phyloP scores from a whole-genome alignment of 208 protist genomes.

The Trypanosoma rangeli region DNA sequence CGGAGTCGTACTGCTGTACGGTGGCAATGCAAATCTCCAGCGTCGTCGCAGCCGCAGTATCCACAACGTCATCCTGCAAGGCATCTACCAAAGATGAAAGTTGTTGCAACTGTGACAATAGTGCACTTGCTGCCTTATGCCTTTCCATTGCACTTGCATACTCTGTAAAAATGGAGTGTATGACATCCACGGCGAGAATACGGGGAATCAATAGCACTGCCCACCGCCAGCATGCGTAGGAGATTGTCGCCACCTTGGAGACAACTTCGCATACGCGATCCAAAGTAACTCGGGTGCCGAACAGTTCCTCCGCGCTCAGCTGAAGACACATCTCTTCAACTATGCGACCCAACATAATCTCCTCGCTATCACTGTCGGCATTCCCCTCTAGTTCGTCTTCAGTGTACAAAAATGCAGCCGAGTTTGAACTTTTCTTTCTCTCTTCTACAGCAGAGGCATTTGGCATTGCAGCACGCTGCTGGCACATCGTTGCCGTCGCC shows the following conservation, averaged over 20 bases:
- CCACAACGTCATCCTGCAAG: constrained; percentile 12
- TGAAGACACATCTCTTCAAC: constrained; percentile 49
- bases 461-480: constrained; percentile 1
- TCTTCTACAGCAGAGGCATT: neutral
- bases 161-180: constrained; percentile 11
- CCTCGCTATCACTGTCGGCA: neutral
- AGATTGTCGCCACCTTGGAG: constrained; percentile 36
- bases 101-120: constrained; percentile 1
- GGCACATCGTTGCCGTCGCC: constrained; percentile 14
- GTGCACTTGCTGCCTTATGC: neutral
- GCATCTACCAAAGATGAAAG: constrained; percentile 10
- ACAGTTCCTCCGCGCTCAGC: constrained; percentile 44
- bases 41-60: neutral
- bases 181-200: constrained; percentile 18
- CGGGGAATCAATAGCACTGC: constrained; percentile 27
- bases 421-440: neutral
- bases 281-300: constrained; percentile 43
- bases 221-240: constrained; percentile 40
- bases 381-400: neutral
- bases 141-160: constrained; percentile 8
- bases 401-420: constrained; percentile 9
- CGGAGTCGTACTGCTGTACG: constrained; percentile 9
- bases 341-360: constrained; percentile 24
- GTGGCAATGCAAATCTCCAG: constrained; percentile 1
- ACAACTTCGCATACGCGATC: constrained; percentile 37